phyloP scores from a whole-genome alignment of 495 filamentous ascomycete species.

The Xylaria scruposa region DNA sequence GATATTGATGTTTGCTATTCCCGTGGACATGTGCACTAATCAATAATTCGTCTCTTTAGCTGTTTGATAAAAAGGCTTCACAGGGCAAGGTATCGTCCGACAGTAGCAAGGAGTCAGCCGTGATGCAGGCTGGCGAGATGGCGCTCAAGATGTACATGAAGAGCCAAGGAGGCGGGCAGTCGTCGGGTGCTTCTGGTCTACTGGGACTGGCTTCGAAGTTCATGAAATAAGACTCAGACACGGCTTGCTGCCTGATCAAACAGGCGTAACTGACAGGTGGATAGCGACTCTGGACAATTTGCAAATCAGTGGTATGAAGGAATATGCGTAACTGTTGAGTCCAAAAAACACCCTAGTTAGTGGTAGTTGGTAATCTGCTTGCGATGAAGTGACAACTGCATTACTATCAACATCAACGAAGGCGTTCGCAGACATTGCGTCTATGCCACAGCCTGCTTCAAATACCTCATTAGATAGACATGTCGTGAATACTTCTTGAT shows the following conservation, averaged over 20 bases:
- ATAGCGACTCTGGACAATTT: background rate
- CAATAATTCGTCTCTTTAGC: slow-evolving; percentile 28
- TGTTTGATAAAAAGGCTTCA: slow-evolving; percentile 57
- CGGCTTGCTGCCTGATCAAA: background rate
- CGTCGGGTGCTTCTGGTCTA: slow-evolving; percentile 35
- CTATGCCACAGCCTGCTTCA: background rate
- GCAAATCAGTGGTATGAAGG: background rate
- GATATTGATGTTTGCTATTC: background rate
- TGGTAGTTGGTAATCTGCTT: background rate
- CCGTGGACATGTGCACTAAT: slow-evolving; percentile 6
- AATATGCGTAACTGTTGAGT: background rate
- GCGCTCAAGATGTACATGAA: slow-evolving; percentile 63
- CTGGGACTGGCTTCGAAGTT: slow-evolving; percentile 53
- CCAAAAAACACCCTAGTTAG: background rate
- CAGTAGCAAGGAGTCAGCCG: slow-evolving; percentile 57
- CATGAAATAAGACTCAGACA: slow-evolving; percentile 26
- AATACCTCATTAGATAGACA: background rate
- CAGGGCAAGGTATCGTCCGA: slow-evolving; percentile 53
- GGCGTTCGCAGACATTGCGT: background rate
- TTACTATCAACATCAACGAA: background rate
- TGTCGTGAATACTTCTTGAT: background rate
- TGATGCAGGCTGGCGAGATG: slow-evolving; percentile 61
- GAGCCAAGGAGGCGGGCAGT: slow-evolving; percentile 45
- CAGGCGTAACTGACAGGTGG: background rate
- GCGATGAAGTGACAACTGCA: background rate